A percentile compares a stretch with the other conserved stretches of the same genome.
These are phyloP conservation scores for Boletus pseudopeckii DNA, from an alignment of 768 basidiomycete species.

Conservation along the genomic window DNA sequence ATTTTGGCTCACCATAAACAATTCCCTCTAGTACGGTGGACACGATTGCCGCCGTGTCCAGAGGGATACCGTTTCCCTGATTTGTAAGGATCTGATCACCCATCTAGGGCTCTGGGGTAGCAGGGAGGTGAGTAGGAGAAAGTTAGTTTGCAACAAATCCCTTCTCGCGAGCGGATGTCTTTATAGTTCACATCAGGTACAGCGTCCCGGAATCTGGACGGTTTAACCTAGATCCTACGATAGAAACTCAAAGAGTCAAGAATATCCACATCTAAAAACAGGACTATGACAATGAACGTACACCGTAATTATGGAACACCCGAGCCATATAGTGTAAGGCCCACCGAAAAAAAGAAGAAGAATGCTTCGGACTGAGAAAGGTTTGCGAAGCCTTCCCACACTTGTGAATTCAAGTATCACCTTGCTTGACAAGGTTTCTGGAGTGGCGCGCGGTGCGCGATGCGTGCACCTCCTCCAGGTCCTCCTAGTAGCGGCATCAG, in stretches of 20 bases:
- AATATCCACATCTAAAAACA: not conserved
- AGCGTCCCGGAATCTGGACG: not conserved
- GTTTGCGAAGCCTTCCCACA: not conserved
- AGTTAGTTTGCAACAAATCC: not conserved
- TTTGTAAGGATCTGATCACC: not conserved
- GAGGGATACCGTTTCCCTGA: slow-evolving; percentile 7
- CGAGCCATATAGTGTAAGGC: not conserved
- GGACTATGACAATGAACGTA: not conserved
- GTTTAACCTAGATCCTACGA: not conserved
- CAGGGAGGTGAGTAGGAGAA: not conserved
- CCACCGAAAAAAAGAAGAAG: not conserved
- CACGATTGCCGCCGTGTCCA: slow-evolving; percentile 22
- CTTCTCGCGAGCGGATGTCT: not conserved
- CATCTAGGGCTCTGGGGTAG: not conserved
- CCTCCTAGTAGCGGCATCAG: no score
- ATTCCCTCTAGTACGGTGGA: slow-evolving; percentile 7
- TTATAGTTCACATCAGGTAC: not conserved
- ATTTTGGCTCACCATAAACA: not conserved
- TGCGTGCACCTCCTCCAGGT: no score
- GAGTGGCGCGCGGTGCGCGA: no score
- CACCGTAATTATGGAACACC: not conserved
- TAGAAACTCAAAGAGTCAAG: not conserved
- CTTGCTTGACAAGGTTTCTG: no score
- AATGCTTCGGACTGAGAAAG: no score
- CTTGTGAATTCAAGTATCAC: not conserved